phyloP scores from a whole-genome alignment of 176 grass and related monocot genomes.

The Aechmea fasciata region DNA sequence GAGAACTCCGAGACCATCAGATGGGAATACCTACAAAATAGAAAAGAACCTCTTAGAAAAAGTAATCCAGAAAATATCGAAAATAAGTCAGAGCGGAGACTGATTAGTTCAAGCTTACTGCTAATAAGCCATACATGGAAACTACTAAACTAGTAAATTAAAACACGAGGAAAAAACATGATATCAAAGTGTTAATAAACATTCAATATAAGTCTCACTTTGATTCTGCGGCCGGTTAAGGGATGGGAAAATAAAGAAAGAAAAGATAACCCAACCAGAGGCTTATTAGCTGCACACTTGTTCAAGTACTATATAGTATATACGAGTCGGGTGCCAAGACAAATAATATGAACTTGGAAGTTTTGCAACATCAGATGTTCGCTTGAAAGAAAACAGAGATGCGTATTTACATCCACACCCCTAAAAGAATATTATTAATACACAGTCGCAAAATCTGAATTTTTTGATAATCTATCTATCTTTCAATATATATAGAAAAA shows the following conservation, averaged over 20 bases:
- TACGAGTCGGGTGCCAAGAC: not conserved
- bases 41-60: conserved; percentile 19
- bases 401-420: no score
- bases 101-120: not conserved
- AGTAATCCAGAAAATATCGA: not conserved
- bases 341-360: no score
- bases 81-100: not conserved
- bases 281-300: not conserved
- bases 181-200: not conserved
- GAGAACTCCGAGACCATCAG: conserved; percentile 96
- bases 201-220: not conserved
- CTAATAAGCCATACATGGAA: not conserved
- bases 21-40: conserved; percentile 79
- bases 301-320: not conserved
- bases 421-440: no score
- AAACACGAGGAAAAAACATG: not conserved
- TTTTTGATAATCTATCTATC: no score
- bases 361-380: no score
- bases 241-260: not conserved
- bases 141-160: not conserved
- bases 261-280: not conserved
- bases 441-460: no score
- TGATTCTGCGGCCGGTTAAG: not conserved
- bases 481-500: no score
- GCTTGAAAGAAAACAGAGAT: no score